phyloP scores from a whole-genome alignment of 139 green algal species.

The Eudorina sp. region DNA sequence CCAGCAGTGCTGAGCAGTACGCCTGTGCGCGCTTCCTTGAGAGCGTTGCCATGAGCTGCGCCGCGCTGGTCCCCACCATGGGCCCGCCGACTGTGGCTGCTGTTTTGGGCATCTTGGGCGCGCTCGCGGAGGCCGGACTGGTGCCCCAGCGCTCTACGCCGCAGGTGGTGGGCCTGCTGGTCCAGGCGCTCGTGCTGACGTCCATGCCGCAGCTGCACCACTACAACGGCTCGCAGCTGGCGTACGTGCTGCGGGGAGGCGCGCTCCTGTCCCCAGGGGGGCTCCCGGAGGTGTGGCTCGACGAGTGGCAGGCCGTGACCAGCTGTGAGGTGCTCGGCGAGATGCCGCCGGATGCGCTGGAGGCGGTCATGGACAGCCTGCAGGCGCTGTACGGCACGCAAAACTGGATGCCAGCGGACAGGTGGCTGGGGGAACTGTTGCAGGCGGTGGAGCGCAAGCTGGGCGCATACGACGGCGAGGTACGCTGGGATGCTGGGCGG shows the following conservation, averaged over 20 bases:
- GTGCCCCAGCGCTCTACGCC: slow-evolving; percentile 13
- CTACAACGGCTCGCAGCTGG: slow-evolving; percentile 19
- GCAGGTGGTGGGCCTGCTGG: slow-evolving; percentile 28
- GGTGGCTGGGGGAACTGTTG: slow-evolving; percentile 25
- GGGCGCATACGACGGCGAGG: not conserved
- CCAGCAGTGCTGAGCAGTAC: slow-evolving; percentile 5
- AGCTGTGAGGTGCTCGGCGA: not conserved
- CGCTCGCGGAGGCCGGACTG: slow-evolving; percentile 15
- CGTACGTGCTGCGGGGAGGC: slow-evolving; percentile 32
- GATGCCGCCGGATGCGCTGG: slow-evolving; percentile 36
- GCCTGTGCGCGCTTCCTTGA: slow-evolving; percentile 31
- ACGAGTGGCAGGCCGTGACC: slow-evolving; percentile 35
- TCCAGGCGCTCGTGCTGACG: slow-evolving; percentile 41
- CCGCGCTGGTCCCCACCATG: slow-evolving; percentile 19
- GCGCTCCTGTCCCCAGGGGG: slow-evolving; percentile 21
- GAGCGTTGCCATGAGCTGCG: slow-evolving; percentile 21
- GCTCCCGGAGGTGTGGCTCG: slow-evolving; percentile 46
- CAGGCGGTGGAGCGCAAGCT: slow-evolving; percentile 31
- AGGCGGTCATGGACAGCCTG: slow-evolving; percentile 12
- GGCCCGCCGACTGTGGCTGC: not conserved
- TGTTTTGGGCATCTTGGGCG: slow-evolving; percentile 25
- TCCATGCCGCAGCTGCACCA: slow-evolving; percentile 39
- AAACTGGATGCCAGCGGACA: slow-evolving; percentile 32
- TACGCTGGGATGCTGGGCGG: not conserved
- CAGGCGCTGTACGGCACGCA: slow-evolving; percentile 11